Evolutionary conservation across 371 early-diverging fungal genomes (phyloP).

Genomic region (Mycotypha africana): DNA sequence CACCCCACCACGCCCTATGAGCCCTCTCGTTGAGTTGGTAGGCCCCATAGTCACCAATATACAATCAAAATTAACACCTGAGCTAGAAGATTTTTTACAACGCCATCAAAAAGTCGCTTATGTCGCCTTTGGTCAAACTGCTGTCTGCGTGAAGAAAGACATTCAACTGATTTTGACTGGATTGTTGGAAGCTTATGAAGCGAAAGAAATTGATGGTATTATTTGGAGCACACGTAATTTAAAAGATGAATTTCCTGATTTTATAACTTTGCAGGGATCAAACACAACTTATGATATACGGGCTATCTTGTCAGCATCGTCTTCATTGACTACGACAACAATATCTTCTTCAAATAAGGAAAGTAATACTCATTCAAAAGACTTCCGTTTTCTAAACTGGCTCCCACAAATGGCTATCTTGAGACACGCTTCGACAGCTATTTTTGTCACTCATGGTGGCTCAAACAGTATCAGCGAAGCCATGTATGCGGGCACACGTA

Average conservation of each 20-base stretch:
- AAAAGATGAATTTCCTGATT: constrained; percentile 3
- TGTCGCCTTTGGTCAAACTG: constrained; percentile 28
- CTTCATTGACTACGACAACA: no score
- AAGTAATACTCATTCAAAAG: neutral
- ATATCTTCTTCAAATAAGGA: no score
- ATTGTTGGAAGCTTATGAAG: constrained; percentile 13
- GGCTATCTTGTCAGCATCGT: neutral
- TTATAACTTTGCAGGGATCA: neutral
- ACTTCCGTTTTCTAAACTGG: constrained; percentile 21
- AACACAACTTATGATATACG: constrained; percentile 1
- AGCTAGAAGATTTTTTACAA: neutral
- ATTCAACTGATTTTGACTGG: constrained; percentile 13
- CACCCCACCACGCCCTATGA: constrained; percentile 23
- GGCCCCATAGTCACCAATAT: constrained; percentile 28
- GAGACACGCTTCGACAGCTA: constrained; percentile 18
- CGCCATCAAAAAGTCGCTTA: constrained; percentile 16
- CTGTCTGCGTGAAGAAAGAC: neutral
- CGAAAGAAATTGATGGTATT: constrained; percentile 18
- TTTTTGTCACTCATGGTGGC: constrained; percentile 40
- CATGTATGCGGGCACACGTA: constrained; percentile 18
- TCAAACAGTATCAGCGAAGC: constrained; percentile 25
- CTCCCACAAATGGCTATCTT: constrained; percentile 35
- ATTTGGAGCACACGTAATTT: constrained; percentile 20
- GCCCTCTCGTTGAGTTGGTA: constrained; percentile 29
- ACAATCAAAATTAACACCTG: constrained; percentile 1